Conservation (phyloP, 495 filamentous ascomycete species). For the Alectoria sarmentosa region DNA sequence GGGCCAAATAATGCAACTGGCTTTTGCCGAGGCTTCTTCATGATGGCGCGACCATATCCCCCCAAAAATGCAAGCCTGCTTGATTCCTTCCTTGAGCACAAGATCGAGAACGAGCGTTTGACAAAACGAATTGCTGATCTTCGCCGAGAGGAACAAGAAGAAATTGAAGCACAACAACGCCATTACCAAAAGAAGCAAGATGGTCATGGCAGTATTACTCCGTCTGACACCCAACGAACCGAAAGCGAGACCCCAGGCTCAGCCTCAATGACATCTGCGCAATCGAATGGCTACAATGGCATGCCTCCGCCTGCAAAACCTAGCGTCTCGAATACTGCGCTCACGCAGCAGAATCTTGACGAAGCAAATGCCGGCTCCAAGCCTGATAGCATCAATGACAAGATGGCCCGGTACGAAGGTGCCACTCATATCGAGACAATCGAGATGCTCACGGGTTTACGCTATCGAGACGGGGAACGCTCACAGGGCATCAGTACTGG, state of each 20-base stretch:
- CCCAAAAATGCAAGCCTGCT: constrained; percentile 76
- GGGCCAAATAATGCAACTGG: constrained; percentile 55
- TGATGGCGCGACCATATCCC: constrained; percentile 88
- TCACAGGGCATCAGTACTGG: constrained; percentile 86
- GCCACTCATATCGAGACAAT: constrained; percentile 77
- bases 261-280: constrained; percentile 26
- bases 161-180: constrained; percentile 47
- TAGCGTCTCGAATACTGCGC: constrained; percentile 48
- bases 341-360: constrained; percentile 75
- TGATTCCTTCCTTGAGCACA: constrained; percentile 94
- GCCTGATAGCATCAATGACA: constrained; percentile 68
- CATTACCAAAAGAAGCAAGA: constrained; percentile 49
- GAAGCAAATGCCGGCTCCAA: constrained; percentile 61
- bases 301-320: constrained; percentile 70
- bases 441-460: constrained; percentile 86
- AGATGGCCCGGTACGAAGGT: constrained; percentile 68
- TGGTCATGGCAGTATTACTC: constrained; percentile 45
- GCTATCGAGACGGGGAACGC: constrained; percentile 83
- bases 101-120: constrained; percentile 91
- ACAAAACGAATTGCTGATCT: constrained; percentile 78
- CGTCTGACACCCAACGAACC: constrained; percentile 40
- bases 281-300: constrained; percentile 35
- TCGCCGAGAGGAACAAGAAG: constrained; percentile 77
- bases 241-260: constrained; percentile 30
- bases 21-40: constrained; percentile 84